These are phyloP conservation scores for Periconia sp. DNA, from an alignment of 2,329 filamentous ascomycete species.

Conservation along the genomic window DNA sequence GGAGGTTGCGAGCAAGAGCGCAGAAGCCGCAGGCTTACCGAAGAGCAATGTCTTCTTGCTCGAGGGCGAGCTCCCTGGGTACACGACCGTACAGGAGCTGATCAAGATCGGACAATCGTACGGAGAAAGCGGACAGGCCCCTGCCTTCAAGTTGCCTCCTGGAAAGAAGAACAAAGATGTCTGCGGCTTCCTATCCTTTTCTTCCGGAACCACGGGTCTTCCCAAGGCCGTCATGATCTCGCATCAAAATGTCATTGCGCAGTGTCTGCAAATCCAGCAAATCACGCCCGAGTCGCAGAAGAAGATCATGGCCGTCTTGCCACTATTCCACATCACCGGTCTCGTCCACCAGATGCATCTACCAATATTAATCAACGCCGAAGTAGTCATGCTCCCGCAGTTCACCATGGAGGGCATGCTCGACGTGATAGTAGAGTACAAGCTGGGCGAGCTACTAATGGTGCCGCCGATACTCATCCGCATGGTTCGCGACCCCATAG, in stretches of 20 bases:
- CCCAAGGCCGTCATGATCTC: constrained; percentile 46
- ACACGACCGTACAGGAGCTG: constrained; percentile 55
- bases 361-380: constrained; percentile 67
- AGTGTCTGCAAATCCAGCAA: constrained; percentile 63
- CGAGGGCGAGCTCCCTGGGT: constrained; percentile 59
- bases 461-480: constrained; percentile 67
- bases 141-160: constrained; percentile 56
- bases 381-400: constrained; percentile 68
- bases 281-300: constrained; percentile 50
- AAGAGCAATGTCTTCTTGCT: constrained; percentile 62
- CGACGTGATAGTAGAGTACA: constrained; percentile 52
- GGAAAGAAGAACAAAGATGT: constrained; percentile 64
- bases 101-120: constrained; percentile 51
- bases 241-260: constrained; percentile 53
- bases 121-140: constrained; percentile 52
- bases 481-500: constrained; percentile 62
- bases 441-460: constrained; percentile 57
- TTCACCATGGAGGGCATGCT: constrained; percentile 66
- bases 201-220: constrained; percentile 44
- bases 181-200: constrained; percentile 56
- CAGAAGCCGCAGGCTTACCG: constrained; percentile 60
- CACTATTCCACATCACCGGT: constrained; percentile 44
- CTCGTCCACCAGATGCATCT: constrained; percentile 61
- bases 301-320: constrained; percentile 41
- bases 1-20: constrained; percentile 61